Base-by-base conservation (phyloP, 73 alveolate genomes). In the Tetrahymena malaccensis region DNA sequence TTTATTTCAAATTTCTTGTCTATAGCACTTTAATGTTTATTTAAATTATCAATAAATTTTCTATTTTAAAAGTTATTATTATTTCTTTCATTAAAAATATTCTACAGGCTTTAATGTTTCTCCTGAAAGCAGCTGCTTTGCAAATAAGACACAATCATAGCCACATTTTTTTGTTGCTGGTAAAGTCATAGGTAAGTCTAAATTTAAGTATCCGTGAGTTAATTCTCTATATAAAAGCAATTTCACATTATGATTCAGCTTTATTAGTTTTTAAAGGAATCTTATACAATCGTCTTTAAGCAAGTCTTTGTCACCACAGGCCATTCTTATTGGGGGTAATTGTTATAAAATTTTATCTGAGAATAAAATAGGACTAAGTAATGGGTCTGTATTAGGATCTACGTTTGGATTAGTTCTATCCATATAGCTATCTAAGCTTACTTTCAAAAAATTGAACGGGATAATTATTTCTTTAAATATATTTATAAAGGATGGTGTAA, bases 401-500 rank as follows among this genome's bases (percentile, higher is more conserved):
- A 94, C 95, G 56, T 96, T 93, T 84, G 94, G 97, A 50, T 40
- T 43, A 33, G 93, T n/a, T 10, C 96, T 93, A 34, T 98, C 98
- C 56, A 97, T 70, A 95, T 99, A 99, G 93, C 98, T 95, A 55
- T 97, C 96, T 70, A 97, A 95, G 85, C 98, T 97, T 94, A 98
- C 96, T 89, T 85, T 93, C 83, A 99, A 97, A 95, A 98, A 97
- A 43, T 98, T 96, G 93, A 95, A 95, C 31, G 98, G 98, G 56
- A 99, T 96, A 93, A 98, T 93, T 43, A 97, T 96, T 93, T 98
- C 99, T 85, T 96, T 96, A 85, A 98, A 93, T 93, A 97, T 96
- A 96, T 96, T 96, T 35, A 98, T 56, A 94, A 96, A 96, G 93
- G 98, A 96, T 37, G 98, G 98, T 85, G 98, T 96, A 85, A 97